These are phyloP conservation scores for Cornus controversa DNA, from an alignment of 148 eudicot species.

Conservation along the genomic window DNA sequence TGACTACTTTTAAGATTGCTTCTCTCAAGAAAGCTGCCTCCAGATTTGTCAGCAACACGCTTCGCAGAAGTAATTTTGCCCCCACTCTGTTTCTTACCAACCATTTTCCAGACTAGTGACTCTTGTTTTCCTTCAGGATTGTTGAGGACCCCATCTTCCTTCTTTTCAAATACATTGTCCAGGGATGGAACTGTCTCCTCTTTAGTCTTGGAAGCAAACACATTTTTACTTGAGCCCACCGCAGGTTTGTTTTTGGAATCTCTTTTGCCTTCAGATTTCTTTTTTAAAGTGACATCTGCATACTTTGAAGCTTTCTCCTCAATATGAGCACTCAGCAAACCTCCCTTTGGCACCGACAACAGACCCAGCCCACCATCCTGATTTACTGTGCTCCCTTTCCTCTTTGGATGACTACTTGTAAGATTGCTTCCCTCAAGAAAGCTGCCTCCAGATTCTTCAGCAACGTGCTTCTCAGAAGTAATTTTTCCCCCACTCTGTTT, in stretches of 20 bases:
- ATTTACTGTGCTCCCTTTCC: slow-evolving; percentile 1
- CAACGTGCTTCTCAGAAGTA: too few species aligned
- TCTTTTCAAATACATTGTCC: slow-evolving; percentile 15
- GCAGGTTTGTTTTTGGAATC: slow-evolving; percentile 13
- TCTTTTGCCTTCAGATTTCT: neutral
- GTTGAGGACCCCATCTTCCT: slow-evolving; percentile 13
- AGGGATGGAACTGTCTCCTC: slow-evolving; percentile 3
- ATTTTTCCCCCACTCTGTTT: slow-evolving; percentile 18
- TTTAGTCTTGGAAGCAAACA: too few species aligned
- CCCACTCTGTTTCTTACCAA: slow-evolving; percentile 27
- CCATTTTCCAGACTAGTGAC: neutral
- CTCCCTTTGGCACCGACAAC: neutral
- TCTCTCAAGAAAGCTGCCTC: too few species aligned
- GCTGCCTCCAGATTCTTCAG: neutral
- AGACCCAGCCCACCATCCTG: slow-evolving; percentile 12
- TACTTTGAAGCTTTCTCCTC: neutral
- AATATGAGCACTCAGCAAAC: neutral
- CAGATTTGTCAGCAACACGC: too few species aligned
- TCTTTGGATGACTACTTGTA: slow-evolving; percentile 21
- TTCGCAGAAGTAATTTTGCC: neutral
- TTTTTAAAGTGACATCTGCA: neutral
- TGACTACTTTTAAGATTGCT: too few species aligned
- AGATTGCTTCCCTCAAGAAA: slow-evolving; percentile 1
- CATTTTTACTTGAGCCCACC: too few species aligned
- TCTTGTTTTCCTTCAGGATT: slow-evolving; percentile 7